Evolutionary conservation across 164 flowering plant species (phyloP).

Genomic region (Paratinospora sagittata): DNA sequence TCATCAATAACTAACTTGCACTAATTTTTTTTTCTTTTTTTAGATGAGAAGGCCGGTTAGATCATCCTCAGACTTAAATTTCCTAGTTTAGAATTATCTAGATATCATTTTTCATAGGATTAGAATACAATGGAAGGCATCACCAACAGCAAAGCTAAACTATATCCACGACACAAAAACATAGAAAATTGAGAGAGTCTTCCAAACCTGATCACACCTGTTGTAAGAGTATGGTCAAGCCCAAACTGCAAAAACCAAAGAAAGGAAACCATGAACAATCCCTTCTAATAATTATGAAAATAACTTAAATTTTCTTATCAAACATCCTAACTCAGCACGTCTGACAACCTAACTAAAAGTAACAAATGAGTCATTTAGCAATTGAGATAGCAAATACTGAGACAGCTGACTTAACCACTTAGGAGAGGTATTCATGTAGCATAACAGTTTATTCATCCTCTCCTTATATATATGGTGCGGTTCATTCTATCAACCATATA

Average conservation of each 20-base stretch:
- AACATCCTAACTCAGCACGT: no score
- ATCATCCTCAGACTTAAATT: background rate
- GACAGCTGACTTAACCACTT: no score
- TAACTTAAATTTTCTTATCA: no score
- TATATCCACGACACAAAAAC: background rate
- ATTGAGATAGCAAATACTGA: no score
- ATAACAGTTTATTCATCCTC: no score
- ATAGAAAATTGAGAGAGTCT: background rate
- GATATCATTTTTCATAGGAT: background rate
- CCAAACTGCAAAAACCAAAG: slow-evolving; percentile 67
- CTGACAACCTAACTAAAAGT: no score
- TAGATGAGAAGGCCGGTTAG: no score
- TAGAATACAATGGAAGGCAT: background rate
- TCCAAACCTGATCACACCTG: slow-evolving; percentile 90
- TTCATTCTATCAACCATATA: background rate
- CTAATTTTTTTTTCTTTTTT: no score
- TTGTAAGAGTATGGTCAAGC: slow-evolving; percentile 96
- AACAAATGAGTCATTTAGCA: no score
- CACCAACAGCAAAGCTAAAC: background rate
- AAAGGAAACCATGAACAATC: slow-evolving; percentile 1
- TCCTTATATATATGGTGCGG: background rate
- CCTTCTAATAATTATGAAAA: no score
- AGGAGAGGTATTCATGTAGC: no score
- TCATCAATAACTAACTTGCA: no score
- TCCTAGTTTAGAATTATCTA: background rate